Evolutionary conservation across 495 filamentous ascomycete species (phyloP), one percentile per base, ranked within the genome.

Genomic region (Hypoxylon lenormandii): DNA sequence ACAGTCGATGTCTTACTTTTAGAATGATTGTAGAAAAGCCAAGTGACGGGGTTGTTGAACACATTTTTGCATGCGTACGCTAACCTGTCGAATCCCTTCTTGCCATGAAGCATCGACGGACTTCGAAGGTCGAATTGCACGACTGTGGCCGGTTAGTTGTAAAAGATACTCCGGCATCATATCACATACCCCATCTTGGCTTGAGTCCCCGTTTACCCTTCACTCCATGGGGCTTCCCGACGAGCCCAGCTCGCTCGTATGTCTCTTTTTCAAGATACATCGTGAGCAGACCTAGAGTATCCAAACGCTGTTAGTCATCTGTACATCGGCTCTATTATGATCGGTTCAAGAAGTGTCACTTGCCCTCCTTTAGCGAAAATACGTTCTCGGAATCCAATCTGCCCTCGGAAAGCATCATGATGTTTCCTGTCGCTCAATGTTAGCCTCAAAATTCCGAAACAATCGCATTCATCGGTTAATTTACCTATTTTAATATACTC

Each of bases 341-440:
- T 1, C 3, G 6, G 8, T 16, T 22, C 6, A 13, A 19, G 5
- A 26, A 5, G 19, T 33, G 8, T 6, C 7, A 23, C 68, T 38
- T 76, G 87, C 94, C 94, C 57, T 94, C 86, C 60, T 77, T 84
- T 1, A 98, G 79, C 0, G 85, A 87, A 73, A 90, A 96, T 2
- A 92, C 82, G 74, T 92, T 92, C 72, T 97, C 92, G 8, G 90
- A 85, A n/a, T 89, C 91, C 40, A 87, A 80, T 19, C 86, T 83
- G 23, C 95, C 95, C 74, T 96, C 90, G 0, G 96, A 97, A 13
- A 97, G 87, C 92, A 98, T 95, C 73, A 96, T 76, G 66, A 96
- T 83, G 74, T 93, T 90, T 16, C 95, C 94, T 97, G 58, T 33
- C 60, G 49, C 57, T 36, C 38, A 48, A 56, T 42, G n/a, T 67